These are phyloP conservation scores for Venturia asperata DNA, from an alignment of 2,329 filamentous ascomycete genomes.

Conservation along the genomic window DNA sequence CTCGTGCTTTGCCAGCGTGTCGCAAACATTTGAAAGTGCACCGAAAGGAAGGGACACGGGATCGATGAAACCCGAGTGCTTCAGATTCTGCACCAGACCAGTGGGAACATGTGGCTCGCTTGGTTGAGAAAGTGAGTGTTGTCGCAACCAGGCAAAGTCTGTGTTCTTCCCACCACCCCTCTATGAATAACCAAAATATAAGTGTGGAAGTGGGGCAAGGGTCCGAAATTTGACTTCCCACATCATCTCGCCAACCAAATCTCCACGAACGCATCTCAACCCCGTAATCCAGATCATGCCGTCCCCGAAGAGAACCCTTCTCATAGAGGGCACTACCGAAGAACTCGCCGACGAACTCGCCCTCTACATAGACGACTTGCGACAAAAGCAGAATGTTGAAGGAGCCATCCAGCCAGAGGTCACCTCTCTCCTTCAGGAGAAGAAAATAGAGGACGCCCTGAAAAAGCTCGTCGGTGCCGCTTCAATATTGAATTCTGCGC, in stretches of 20 bases:
- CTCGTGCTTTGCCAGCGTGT: not conserved
- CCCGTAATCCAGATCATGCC: constrained; percentile 41
- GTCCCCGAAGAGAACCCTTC: constrained; percentile 54
- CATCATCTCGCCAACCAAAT: not conserved
- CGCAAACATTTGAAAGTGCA: not conserved
- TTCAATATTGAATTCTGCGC: constrained; percentile 68
- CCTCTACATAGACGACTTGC: constrained; percentile 80
- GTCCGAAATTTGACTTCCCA: not conserved
- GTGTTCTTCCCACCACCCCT: not conserved
- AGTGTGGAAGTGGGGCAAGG: not conserved
- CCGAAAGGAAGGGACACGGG: not conserved
- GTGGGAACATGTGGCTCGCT: no score
- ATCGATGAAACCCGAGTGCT: not conserved
- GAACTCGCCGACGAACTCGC: constrained; percentile 93
- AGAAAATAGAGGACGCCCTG: constrained; percentile 74
- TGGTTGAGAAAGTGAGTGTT: not conserved
- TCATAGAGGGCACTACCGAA: constrained; percentile 86
- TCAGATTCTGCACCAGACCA: not conserved
- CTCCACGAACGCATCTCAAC: not conserved
- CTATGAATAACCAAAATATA: not conserved
- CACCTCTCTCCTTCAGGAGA: constrained; percentile 59
- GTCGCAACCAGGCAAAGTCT: not conserved
- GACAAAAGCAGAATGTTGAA: constrained; percentile 53
- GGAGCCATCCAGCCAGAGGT: constrained; percentile 54
- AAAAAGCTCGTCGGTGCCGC: constrained; percentile 83